phyloP scores from a whole-genome alignment of 2,329 filamentous ascomycete species.

The Tricladium varicosporioides region DNA sequence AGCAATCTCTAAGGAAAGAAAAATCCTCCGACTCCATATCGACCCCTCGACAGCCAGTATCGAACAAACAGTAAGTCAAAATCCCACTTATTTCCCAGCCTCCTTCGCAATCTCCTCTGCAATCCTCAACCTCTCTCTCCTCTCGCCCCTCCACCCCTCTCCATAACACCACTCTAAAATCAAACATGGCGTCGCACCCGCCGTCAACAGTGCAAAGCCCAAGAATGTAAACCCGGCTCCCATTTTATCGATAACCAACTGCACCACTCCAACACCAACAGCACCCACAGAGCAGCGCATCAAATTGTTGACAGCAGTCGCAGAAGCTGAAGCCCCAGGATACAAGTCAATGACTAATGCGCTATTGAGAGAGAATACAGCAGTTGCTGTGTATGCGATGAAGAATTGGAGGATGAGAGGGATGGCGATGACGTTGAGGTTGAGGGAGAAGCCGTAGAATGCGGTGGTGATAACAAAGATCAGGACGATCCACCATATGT shows the following conservation, averaged over 20 bases:
- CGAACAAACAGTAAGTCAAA: no score
- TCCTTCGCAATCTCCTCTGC: slow-evolving; percentile 6
- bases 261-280: slow-evolving; percentile 27
- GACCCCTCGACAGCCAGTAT: no score
- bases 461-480: slow-evolving; percentile 37
- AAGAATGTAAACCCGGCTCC: slow-evolving; percentile 21
- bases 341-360: slow-evolving; percentile 35
- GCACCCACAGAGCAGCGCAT: slow-evolving; percentile 35
- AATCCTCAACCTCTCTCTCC: slow-evolving; percentile 12
- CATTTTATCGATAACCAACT: slow-evolving; percentile 26
- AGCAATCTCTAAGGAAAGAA: no score
- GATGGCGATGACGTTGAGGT: slow-evolving; percentile 25
- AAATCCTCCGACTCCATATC: no score
- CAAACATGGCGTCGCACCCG: slow-evolving; percentile 15
- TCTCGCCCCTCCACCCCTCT: slow-evolving; percentile 18
- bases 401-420: slow-evolving; percentile 34
- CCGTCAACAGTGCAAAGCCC: slow-evolving; percentile 17
- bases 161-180: slow-evolving; percentile 22
- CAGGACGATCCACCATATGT: slow-evolving; percentile 36
- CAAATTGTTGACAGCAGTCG: slow-evolving; percentile 37
- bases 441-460: slow-evolving; percentile 36
- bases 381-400: slow-evolving; percentile 37
- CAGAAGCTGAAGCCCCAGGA: slow-evolving; percentile 32
- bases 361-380: slow-evolving; percentile 36
- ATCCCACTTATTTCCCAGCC: no score